Conservation (phyloP, 176 grass and related monocot genomes). For the Thinopyrum elongatum region DNA sequence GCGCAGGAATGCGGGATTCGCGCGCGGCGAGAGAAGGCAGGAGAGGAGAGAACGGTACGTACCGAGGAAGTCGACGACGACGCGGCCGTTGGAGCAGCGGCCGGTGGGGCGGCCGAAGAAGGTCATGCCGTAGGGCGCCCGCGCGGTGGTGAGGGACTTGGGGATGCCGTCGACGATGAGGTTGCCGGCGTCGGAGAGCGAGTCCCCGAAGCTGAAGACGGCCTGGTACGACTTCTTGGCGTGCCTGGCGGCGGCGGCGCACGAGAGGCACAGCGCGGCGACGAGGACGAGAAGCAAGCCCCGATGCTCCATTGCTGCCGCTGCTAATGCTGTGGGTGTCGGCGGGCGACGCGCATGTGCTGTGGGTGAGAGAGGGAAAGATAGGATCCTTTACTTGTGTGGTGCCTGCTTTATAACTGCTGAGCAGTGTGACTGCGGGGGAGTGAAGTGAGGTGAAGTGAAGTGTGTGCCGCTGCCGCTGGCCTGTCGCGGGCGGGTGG, state of each 20-base stretch:
- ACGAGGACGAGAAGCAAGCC: not conserved
- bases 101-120: constrained; percentile 64
- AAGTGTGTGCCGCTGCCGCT: not conserved
- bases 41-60: not conserved
- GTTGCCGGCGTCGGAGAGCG: constrained; percentile 76
- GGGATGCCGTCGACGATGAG: constrained; percentile 51
- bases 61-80: constrained; percentile 77
- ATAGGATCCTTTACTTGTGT: constrained; percentile 17
- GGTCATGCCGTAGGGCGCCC: constrained; percentile 55
- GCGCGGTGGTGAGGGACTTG: constrained; percentile 50
- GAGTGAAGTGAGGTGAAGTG: not conserved
- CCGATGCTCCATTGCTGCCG: constrained; percentile 15
- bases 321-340: constrained; percentile 20
- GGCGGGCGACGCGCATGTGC: constrained; percentile 26
- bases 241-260: not conserved
- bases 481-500: not conserved
- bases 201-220: constrained; percentile 80
- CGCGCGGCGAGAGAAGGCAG: not conserved
- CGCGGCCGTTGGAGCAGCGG: constrained; percentile 65
- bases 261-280: not conserved
- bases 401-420: constrained; percentile 32
- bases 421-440: not conserved
- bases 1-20: not conserved
- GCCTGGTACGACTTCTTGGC: constrained; percentile 49
- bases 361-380: not conserved